phyloP scores from a whole-genome alignment of 495 filamentous ascomycete species.

The Aspergillus asperescens region DNA sequence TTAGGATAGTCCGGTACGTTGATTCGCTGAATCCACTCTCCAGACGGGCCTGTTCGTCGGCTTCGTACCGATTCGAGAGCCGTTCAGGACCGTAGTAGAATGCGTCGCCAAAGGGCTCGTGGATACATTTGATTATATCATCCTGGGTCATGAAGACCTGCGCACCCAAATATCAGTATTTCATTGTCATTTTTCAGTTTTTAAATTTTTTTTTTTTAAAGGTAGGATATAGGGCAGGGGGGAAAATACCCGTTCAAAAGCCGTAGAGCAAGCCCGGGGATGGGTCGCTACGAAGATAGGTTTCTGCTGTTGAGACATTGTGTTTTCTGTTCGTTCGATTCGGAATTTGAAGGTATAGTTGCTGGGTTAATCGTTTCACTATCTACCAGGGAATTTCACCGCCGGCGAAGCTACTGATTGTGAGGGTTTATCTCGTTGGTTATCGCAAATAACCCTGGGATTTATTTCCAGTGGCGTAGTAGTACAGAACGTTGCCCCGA shows the following conservation, averaged over 20 bases:
- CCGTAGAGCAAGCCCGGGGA: slow-evolving; percentile 88
- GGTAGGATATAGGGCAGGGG: background rate
- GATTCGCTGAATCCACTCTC: slow-evolving; percentile 70
- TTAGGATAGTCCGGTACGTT: slow-evolving; percentile 72
- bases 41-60: slow-evolving; percentile 62
- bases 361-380: slow-evolving; percentile 6
- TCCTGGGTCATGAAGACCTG: slow-evolving; percentile 94
- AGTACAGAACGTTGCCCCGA: background rate
- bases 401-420: slow-evolving; percentile 16
- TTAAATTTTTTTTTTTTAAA: background rate
- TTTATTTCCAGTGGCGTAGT: background rate
- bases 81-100: slow-evolving; percentile 94
- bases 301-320: slow-evolving; percentile 47
- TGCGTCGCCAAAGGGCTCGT: slow-evolving; percentile 95
- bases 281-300: slow-evolving; percentile 92
- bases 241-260: slow-evolving; percentile 76
- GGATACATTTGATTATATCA: slow-evolving; percentile 72
- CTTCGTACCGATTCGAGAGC: slow-evolving; percentile 65
- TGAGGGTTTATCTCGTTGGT: background rate
- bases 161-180: background rate
- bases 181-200: background rate
- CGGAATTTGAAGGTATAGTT: background rate
- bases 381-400: slow-evolving; percentile 22
- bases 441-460: background rate
- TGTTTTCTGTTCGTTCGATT: background rate